phyloP scores from a whole-genome alignment of 169 alveolate species.

The Perkinsus olseni region DNA sequence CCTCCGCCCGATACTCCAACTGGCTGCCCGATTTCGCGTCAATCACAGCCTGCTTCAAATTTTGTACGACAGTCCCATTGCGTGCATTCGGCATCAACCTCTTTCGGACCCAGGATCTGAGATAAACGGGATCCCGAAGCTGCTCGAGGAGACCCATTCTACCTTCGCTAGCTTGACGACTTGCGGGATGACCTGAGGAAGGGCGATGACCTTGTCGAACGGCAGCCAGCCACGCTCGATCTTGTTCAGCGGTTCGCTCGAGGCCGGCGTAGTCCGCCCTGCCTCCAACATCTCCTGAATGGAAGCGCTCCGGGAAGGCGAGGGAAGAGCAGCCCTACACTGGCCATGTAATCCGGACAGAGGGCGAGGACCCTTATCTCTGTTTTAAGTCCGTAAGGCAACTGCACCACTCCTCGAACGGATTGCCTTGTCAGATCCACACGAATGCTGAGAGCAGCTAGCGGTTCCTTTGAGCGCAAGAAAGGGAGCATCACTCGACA shows the following conservation, averaged over 20 bases:
- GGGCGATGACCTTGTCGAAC: conserved; percentile 71
- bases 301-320: background rate
- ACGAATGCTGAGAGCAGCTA: background rate
- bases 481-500: background rate
- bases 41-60: conserved; percentile 21
- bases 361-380: conserved; percentile 20
- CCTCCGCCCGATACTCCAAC: conserved; percentile 50
- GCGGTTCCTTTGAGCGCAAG: background rate
- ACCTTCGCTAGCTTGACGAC: conserved; percentile 68
- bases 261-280: conserved; percentile 44
- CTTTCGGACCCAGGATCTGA: background rate
- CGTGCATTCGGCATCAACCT: background rate
- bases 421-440: conserved; percentile 27
- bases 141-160: background rate
- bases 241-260: conserved; percentile 27
- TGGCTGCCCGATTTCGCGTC: conserved; percentile 35
- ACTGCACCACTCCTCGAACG: conserved; percentile 30
- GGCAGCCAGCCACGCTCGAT: conserved; percentile 69
- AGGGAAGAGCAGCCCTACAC: background rate
- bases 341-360: conserved; percentile 22
- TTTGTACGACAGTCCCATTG: conserved; percentile 19
- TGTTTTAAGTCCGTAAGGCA: conserved; percentile 21
- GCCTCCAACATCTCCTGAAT: conserved; percentile 35
- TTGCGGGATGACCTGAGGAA: conserved; percentile 61
- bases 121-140: background rate